A percentile compares a stretch with the other conserved stretches of the same genome.
Evolutionary conservation across 2,329 filamentous ascomycete genomes (phyloP).

Genomic region (Lachnellula subtilissima): DNA sequence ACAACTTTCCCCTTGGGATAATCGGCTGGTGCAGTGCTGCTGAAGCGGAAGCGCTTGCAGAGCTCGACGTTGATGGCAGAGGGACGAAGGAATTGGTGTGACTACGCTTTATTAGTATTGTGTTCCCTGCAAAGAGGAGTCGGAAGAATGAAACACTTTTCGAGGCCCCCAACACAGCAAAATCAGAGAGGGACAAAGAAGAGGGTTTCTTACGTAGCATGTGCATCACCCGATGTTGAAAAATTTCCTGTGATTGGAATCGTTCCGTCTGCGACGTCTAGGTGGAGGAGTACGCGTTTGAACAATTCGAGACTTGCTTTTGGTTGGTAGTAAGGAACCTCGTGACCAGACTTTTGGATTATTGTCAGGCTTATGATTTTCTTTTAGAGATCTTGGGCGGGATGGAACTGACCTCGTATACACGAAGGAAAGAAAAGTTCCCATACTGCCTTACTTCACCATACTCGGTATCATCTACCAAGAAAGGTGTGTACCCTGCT

Average conservation of each 20-base stretch:
- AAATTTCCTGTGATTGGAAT: slow-evolving; percentile 15
- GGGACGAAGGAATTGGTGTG: neutral
- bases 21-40: neutral
- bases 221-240: slow-evolving; percentile 15
- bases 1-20: neutral
- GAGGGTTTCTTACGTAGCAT: slow-evolving; percentile 9
- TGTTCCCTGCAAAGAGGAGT: too few relatives aligned
- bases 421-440: slow-evolving; percentile 36
- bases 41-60: neutral
- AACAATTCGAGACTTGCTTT: slow-evolving; percentile 27
- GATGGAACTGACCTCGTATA: slow-evolving; percentile 24
- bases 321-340: slow-evolving; percentile 26
- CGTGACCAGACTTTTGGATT: slow-evolving; percentile 11
- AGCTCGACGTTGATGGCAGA: neutral
- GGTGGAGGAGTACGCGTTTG: slow-evolving; percentile 22
- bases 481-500: slow-evolving; percentile 53
- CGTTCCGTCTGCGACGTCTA: slow-evolving; percentile 41
- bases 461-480: slow-evolving; percentile 49
- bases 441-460: slow-evolving; percentile 57
- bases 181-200: too few relatives aligned
- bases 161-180: too few relatives aligned
- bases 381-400: neutral
- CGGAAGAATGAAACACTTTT: too few relatives aligned
- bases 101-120: too few relatives aligned
- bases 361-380: neutral